Percentiles rank a stretch among this genome's conserved stretches.
Evolutionary conservation across 306 rosid species (phyloP).

Genomic region (Geum urbanum): DNA sequence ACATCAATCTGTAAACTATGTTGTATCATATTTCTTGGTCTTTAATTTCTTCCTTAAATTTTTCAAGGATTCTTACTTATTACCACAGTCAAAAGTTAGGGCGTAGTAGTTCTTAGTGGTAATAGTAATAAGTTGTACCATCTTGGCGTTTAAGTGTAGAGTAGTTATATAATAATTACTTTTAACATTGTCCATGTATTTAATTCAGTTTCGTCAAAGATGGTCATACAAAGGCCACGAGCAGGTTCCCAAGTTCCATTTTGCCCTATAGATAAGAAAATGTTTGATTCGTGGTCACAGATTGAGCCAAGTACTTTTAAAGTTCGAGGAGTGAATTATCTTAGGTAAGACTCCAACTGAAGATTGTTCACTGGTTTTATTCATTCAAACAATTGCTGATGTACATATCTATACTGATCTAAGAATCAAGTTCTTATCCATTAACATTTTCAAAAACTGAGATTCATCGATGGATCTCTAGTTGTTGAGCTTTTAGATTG

Average conservation of each 20-base stretch:
- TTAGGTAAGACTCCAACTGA: conserved; percentile 52
- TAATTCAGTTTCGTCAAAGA: conserved; percentile 83
- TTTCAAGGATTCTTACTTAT: neutral
- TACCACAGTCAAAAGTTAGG: neutral
- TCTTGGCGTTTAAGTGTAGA: neutral
- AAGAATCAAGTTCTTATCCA: neutral
- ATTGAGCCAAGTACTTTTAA: conserved; percentile 79
- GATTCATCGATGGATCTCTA: conserved; percentile 3
- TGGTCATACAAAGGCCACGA: conserved; percentile 66
- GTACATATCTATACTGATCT: conserved; percentile 1
- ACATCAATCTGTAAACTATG: neutral
- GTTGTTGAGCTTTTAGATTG: conserved; percentile 16
- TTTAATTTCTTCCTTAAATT: conserved; percentile 1
- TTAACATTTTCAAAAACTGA: neutral
- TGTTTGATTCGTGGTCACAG: conserved; percentile 85
- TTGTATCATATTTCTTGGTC: conserved; percentile 3
- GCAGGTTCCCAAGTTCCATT: conserved; percentile 96
- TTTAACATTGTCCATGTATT: conserved; percentile 15
- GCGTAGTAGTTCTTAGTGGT: neutral
- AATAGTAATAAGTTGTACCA: neutral
- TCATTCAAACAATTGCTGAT: neutral
- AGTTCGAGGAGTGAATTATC: conserved; percentile 76
- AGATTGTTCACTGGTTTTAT: conserved; percentile 15
- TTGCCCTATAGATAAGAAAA: conserved; percentile 84
- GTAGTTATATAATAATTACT: neutral